Percentiles rank a stretch among this genome's conserved stretches.
These are phyloP conservation scores for Poteriospumella lacustris DNA, from an alignment of 108 stramenopile species.

Conservation along the genomic window DNA sequence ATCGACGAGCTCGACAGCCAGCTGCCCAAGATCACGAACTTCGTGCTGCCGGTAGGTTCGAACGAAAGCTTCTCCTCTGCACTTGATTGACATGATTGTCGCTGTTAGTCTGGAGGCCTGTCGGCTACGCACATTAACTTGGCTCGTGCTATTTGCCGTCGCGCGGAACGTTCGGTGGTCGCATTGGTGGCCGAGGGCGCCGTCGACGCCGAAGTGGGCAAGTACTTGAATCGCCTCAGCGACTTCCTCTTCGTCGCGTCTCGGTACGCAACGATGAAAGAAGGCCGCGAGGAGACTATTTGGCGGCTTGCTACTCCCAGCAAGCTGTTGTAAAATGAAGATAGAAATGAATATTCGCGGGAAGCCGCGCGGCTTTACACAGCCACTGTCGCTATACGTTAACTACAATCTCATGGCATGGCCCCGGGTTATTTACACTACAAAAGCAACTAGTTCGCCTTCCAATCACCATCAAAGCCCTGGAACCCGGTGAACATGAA, in stretches of 20 bases:
- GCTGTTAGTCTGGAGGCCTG: conserved; percentile 21
- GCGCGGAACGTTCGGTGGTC: conserved; percentile 20
- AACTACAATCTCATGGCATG: too few species aligned
- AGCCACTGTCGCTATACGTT: too few species aligned
- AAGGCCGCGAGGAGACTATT: background rate
- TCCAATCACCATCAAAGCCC: conserved; percentile 79
- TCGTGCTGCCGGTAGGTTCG: conserved; percentile 16
- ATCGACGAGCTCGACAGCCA: conserved; percentile 14
- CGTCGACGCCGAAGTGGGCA: conserved; percentile 18
- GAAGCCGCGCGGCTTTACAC: too few species aligned
- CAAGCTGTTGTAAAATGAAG: too few species aligned
- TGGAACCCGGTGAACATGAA: conserved; percentile 73
- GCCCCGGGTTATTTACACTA: too few species aligned
- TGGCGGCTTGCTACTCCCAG: too few species aligned
- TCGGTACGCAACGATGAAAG: background rate
- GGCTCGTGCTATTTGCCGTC: conserved; percentile 2
- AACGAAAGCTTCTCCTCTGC: background rate
- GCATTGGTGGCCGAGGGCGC: background rate
- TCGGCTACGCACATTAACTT: background rate
- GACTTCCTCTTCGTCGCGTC: conserved; percentile 22
- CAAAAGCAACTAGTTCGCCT: conserved; percentile 28
- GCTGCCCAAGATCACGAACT: background rate
- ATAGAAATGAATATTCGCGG: too few species aligned
- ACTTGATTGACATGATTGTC: background rate
- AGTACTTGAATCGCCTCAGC: conserved; percentile 18